Evolutionary conservation across 768 basidiomycete genomes (phyloP).

Genomic region (Hygrophorus pudorinus): DNA sequence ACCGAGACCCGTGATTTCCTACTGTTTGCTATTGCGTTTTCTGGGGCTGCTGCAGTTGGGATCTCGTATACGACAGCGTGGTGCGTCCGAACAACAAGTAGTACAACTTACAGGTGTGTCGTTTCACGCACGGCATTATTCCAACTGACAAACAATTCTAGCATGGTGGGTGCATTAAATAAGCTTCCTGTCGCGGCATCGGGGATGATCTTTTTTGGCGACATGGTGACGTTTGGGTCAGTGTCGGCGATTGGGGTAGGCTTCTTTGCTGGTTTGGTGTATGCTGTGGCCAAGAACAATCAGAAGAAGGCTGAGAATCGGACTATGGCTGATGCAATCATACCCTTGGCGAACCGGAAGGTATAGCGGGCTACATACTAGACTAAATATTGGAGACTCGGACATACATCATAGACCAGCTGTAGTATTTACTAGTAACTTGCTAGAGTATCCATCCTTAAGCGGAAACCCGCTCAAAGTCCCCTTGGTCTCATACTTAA

Average conservation of each 20-base stretch:
- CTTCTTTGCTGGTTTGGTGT: slow-evolving; percentile 86
- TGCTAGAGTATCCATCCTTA: neutral
- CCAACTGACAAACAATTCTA: slow-evolving; percentile 18
- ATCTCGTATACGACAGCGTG: slow-evolving; percentile 99
- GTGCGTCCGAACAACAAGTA: slow-evolving; percentile 93
- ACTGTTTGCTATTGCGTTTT: slow-evolving; percentile 84
- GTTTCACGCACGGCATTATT: slow-evolving; percentile 5
- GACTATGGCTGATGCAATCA: slow-evolving; percentile 37
- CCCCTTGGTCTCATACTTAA: too few species aligned
- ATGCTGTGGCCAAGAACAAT: slow-evolving; percentile 91
- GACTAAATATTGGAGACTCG: slow-evolving; percentile 6
- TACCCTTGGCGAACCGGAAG: slow-evolving; percentile 55
- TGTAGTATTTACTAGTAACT: neutral
- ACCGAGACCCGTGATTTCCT: slow-evolving; percentile 67
- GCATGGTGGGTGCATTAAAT: slow-evolving; percentile 96
- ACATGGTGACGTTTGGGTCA: slow-evolving; percentile 78
- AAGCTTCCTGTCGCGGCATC: slow-evolving; percentile 97
- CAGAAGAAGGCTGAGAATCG: slow-evolving; percentile 71
- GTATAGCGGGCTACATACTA: slow-evolving; percentile 13
- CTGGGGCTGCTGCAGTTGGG: slow-evolving; percentile 94
- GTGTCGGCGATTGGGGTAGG: slow-evolving; percentile 82
- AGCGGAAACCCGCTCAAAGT: too few species aligned
- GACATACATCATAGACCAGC: neutral
- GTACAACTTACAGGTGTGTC: slow-evolving; percentile 90
- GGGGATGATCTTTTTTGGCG: slow-evolving; percentile 97